Percentiles rank a stretch among this genome's conserved stretches.
phyloP scores from a whole-genome alignment of 345 rosid genomes.

The Dipteronia sinensis region DNA sequence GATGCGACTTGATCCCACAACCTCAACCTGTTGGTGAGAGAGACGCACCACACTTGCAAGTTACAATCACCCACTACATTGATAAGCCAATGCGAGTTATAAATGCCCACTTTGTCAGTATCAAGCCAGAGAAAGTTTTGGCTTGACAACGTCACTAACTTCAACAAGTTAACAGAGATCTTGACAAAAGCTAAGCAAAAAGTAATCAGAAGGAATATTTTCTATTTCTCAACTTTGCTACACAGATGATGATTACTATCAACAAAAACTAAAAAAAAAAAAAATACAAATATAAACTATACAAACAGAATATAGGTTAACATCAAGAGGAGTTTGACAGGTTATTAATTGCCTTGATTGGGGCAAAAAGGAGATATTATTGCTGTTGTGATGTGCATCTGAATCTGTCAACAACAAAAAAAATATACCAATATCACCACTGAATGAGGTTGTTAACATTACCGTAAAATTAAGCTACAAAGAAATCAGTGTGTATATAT shows the following conservation, averaged over 20 bases:
- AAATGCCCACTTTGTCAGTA: background rate
- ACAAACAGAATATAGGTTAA: background rate
- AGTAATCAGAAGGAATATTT: background rate
- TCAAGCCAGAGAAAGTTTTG: background rate
- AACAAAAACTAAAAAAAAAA: too few species aligned
- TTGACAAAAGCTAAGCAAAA: background rate
- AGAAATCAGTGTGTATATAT: background rate
- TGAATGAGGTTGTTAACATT: background rate
- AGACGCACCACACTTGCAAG: too few species aligned
- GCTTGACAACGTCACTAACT: background rate
- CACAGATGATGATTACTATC: background rate
- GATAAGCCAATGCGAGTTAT: too few species aligned
- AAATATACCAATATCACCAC: background rate
- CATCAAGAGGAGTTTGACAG: background rate
- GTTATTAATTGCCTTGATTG: background rate
- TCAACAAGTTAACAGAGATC: background rate
- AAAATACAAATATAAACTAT: background rate
- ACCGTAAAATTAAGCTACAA: background rate
- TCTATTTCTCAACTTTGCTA: background rate
- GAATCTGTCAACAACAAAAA: background rate
- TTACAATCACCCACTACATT: too few species aligned
- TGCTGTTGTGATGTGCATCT: slow-evolving; percentile 4
- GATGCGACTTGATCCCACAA: too few species aligned
- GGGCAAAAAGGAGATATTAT: background rate
- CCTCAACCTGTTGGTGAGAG: too few species aligned